Conservation (phyloP, 176 grass and related monocot genomes). For the Avena insularis region DNA sequence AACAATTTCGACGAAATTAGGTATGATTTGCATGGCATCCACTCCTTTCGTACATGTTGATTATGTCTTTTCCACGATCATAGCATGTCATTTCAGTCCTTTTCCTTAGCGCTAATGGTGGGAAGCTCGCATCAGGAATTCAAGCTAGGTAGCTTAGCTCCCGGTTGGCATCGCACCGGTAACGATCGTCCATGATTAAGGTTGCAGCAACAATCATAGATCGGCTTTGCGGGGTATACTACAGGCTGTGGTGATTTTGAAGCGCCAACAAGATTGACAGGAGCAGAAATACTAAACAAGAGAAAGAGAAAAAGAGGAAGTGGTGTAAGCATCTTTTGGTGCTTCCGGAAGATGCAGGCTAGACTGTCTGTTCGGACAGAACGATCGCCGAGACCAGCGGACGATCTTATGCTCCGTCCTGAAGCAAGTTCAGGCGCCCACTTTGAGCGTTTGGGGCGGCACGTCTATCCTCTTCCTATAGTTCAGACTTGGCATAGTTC, state of each 20-base stretch:
- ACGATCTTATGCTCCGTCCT: slow-evolving; percentile 27
- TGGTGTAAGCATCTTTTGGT: not conserved
- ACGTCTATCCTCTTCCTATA: too few relatives aligned
- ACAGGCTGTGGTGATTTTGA: slow-evolving; percentile 54
- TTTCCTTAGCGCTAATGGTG: slow-evolving; percentile 23
- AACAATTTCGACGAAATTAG: slow-evolving; percentile 29
- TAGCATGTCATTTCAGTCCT: slow-evolving; percentile 6
- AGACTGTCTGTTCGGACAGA: not conserved
- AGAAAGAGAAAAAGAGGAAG: not conserved
- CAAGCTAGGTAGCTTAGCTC: not conserved
- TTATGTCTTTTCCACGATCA: slow-evolving; percentile 9
- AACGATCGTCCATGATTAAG: slow-evolving; percentile 37
- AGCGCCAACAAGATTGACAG: slow-evolving; percentile 37
- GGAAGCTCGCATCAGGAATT: slow-evolving; percentile 31
- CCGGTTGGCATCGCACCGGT: slow-evolving; percentile 40
- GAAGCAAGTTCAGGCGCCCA: slow-evolving; percentile 42
- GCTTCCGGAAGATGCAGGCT: slow-evolving; percentile 15
- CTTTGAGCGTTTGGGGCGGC: not conserved
- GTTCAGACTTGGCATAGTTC: too few relatives aligned
- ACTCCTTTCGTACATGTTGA: slow-evolving; percentile 11
- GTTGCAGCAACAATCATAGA: not conserved
- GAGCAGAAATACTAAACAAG: not conserved
- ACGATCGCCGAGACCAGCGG: not conserved
- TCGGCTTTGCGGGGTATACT: too few relatives aligned
- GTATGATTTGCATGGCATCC: slow-evolving; percentile 41